A percentile compares a stretch with the other conserved stretches of the same genome.
These are phyloP conservation scores for Coix lacrymajobi DNA, from an alignment of 176 grass and related monocot species.

Conservation along the genomic window DNA sequence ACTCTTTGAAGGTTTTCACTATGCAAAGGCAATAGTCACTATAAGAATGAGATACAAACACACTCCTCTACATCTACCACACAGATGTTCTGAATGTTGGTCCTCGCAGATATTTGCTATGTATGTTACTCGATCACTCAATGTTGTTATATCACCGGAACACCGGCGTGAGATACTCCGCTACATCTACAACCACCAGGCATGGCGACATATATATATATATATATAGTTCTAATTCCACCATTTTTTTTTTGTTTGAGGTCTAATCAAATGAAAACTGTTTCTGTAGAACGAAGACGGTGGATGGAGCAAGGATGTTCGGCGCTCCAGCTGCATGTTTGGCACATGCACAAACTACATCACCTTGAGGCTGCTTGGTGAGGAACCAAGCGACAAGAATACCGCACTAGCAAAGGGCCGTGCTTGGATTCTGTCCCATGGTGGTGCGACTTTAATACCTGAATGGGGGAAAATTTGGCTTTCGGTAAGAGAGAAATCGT, in stretches of 20 bases:
- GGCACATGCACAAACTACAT: too few species aligned
- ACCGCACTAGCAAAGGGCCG: not conserved
- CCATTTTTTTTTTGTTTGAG: too few species aligned
- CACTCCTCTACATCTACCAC: too few species aligned
- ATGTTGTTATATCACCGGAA: not conserved
- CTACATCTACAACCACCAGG: constrained; percentile 41
- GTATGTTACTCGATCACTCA: constrained; percentile 18
- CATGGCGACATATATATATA: not conserved
- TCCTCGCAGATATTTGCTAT: constrained; percentile 26
- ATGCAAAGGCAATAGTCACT: too few species aligned
- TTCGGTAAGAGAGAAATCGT: not conserved
- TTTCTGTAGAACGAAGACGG: constrained; percentile 43
- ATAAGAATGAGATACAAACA: too few species aligned
- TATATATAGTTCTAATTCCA: too few species aligned
- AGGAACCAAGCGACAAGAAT: not conserved
- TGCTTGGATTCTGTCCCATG: constrained; percentile 16
- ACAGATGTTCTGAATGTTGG: too few species aligned
- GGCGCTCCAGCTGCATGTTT: constrained; percentile 24
- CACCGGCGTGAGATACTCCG: constrained; percentile 29
- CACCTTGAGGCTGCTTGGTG: not conserved
- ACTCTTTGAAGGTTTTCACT: too few species aligned
- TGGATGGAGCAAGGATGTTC: not conserved
- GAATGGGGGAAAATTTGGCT: constrained; percentile 45
- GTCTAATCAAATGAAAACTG: too few species aligned
- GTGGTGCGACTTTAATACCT: not conserved